These are phyloP conservation scores for Xylariales sp. DNA, from an alignment of 2,329 filamentous ascomycete species.

Conservation along the genomic window DNA sequence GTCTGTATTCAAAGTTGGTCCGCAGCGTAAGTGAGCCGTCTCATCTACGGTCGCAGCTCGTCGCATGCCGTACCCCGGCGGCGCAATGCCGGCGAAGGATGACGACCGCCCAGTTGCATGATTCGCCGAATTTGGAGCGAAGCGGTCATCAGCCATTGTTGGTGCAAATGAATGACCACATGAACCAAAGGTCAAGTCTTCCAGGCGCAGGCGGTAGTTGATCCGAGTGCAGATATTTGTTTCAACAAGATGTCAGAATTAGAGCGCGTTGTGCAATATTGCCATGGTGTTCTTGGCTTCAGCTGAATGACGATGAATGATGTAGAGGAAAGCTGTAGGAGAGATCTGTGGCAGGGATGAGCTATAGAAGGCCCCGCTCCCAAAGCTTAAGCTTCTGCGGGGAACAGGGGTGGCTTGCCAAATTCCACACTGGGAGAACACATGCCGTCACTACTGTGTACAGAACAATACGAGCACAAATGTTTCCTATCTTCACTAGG, in stretches of 20 bases:
- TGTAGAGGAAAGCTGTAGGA: not conserved
- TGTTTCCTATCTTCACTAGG: too few relatives aligned
- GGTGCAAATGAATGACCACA: constrained; percentile 7
- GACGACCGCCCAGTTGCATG: constrained; percentile 15
- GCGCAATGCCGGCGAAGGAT: constrained; percentile 14
- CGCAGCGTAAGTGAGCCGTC: constrained; percentile 19
- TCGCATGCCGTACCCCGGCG: constrained; percentile 34
- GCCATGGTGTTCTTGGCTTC: too few relatives aligned
- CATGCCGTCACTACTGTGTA: too few relatives aligned
- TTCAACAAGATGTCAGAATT: too few relatives aligned
- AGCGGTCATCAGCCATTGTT: constrained; percentile 25
- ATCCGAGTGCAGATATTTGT: too few relatives aligned
- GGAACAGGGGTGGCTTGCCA: too few relatives aligned
- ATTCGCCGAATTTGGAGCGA: constrained; percentile 17
- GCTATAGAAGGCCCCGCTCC: not conserved
- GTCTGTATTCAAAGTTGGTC: constrained; percentile 14
- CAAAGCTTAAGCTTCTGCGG: not conserved
- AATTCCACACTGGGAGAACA: too few relatives aligned
- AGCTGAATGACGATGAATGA: not conserved
- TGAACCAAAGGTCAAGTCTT: not conserved
- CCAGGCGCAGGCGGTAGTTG: not conserved
- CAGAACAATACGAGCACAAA: too few relatives aligned
- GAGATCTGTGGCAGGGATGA: not conserved
- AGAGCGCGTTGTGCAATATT: too few relatives aligned
- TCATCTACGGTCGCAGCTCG: constrained; percentile 38